Conservation (phyloP, 768 basidiomycete genomes). For the Boletus tylopilopsis region DNA sequence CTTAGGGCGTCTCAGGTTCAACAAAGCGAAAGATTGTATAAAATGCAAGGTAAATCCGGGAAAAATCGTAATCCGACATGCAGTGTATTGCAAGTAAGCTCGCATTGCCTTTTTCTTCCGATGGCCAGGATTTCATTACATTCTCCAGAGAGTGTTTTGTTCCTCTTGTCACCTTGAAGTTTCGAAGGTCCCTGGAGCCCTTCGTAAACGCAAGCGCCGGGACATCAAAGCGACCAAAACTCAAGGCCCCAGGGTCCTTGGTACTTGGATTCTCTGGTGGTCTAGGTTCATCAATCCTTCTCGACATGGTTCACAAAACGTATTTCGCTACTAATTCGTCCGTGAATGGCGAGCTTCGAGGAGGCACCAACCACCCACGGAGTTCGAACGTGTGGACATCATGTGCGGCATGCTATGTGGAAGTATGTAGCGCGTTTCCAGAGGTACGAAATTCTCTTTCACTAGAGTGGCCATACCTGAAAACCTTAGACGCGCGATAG, state of each 20-base stretch:
- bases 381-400: slow-evolving; percentile 60
- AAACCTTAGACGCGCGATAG: slow-evolving; percentile 48
- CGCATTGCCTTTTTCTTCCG: slow-evolving; percentile 7
- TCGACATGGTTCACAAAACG: slow-evolving; percentile 60
- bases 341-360: slow-evolving; percentile 33
- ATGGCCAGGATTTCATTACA: neutral
- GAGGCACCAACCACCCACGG: slow-evolving; percentile 66
- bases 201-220: slow-evolving; percentile 53
- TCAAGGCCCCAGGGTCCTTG: slow-evolving; percentile 67
- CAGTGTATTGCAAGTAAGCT: slow-evolving; percentile 80
- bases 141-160: slow-evolving; percentile 59
- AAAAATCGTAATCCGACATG: slow-evolving; percentile 71
- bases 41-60: slow-evolving; percentile 67
- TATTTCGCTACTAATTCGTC: slow-evolving; percentile 43
- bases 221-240: slow-evolving; percentile 51
- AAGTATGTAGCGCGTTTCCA: slow-evolving; percentile 57
- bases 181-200: slow-evolving; percentile 63
- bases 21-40: slow-evolving; percentile 64
- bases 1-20: slow-evolving; percentile 62
- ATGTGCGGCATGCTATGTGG: slow-evolving; percentile 65
- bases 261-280: slow-evolving; percentile 77
- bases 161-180: slow-evolving; percentile 57
- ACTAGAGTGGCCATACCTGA: slow-evolving; percentile 3
- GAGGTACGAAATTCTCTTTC: slow-evolving; percentile 42
- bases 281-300: slow-evolving; percentile 65